Percentiles rank a stretch among this genome's conserved stretches.
Conservation (phyloP, 176 grass and related monocot genomes). For the Phyllostachys edulis region DNA sequence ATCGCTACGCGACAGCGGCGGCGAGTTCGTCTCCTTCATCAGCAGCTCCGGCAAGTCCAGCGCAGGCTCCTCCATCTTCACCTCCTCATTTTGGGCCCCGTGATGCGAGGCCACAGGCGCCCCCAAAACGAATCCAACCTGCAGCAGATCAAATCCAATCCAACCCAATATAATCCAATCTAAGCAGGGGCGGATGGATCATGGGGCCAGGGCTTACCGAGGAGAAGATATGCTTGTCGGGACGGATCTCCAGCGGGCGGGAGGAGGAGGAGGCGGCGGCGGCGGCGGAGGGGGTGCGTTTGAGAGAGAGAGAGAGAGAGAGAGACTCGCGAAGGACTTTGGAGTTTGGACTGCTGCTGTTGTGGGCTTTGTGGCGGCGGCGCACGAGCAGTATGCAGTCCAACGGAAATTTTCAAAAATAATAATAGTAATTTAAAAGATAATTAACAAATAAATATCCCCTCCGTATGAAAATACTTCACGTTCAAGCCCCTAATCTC, state of each 20-base stretch:
- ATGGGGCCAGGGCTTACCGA: neutral
- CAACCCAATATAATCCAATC: neutral
- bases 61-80: neutral
- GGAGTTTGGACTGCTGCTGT: neutral
- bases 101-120: neutral
- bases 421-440: too few species aligned
- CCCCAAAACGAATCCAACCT: neutral
- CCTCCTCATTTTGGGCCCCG: neutral
- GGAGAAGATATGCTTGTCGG: neutral
- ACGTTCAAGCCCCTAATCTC: too few species aligned
- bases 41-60: neutral
- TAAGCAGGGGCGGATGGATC: neutral
- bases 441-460: too few species aligned
- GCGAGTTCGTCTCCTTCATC: neutral
- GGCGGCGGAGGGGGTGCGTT: neutral
- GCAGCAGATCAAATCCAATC: neutral
- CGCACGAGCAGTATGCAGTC: neutral
- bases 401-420: too few species aligned
- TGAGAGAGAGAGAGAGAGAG: neutral
- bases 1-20: neutral
- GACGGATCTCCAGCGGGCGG: neutral
- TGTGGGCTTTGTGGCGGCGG: neutral
- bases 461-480: too few species aligned
- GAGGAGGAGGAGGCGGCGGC: neutral
- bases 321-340: neutral